These are phyloP conservation scores for Trichophyton mentagrophytes DNA, from an alignment of 2,329 filamentous ascomycete species.

Conservation along the genomic window DNA sequence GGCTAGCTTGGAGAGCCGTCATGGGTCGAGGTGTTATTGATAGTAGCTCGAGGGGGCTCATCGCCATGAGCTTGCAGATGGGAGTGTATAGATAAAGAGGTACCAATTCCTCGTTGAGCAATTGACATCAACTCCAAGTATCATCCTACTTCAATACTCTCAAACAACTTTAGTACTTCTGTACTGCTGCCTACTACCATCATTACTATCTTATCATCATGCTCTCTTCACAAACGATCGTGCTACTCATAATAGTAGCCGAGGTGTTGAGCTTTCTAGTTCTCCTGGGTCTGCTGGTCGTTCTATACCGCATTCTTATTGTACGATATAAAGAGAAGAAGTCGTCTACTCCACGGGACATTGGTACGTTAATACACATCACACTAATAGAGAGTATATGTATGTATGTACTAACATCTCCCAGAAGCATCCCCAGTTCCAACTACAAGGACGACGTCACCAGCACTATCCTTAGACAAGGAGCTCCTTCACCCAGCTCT, in stretches of 20 bases:
- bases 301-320: conserved; percentile 1
- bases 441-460: background rate
- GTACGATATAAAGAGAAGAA: background rate
- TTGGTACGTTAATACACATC: background rate
- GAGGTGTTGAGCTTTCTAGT: background rate
- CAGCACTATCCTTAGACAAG: background rate
- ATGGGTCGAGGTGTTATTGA: background rate
- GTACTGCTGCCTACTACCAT: too few species aligned
- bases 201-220: background rate
- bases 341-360: background rate
- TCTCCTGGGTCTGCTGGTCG: background rate
- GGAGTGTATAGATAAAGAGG: background rate
- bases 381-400: background rate
- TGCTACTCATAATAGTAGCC: background rate
- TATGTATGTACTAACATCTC: background rate
- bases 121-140: background rate
- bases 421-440: background rate
- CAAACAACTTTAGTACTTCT: too few species aligned
- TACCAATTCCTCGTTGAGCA: background rate
- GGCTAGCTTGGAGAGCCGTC: background rate
- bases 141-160: background rate
- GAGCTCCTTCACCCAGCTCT: background rate
- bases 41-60: background rate
- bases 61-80: background rate
- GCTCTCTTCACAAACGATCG: background rate